Evolutionary conservation across 2,329 filamentous ascomycete species (phyloP).

Genomic region (Fusarium duplospermum): DNA sequence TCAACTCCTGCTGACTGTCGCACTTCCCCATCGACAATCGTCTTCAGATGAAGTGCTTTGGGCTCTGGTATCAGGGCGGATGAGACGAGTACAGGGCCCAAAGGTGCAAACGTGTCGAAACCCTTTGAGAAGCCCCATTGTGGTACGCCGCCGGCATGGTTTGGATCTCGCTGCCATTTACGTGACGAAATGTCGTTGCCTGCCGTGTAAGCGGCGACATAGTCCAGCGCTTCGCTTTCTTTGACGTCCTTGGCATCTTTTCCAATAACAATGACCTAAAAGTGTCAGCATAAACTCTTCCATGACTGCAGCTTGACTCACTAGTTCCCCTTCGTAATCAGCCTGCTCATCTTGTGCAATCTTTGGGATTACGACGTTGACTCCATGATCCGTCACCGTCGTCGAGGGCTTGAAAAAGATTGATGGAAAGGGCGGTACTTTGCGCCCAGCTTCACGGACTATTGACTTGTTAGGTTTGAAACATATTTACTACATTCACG

Average conservation of each 20-base stretch:
- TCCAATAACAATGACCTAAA: slow-evolving; percentile 56
- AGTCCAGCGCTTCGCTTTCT: slow-evolving; percentile 55
- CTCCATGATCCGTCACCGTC: slow-evolving; percentile 51
- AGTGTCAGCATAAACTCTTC: rapidly evolving
- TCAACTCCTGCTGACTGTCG: slow-evolving; percentile 55
- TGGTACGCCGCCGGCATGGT: slow-evolving; percentile 61
- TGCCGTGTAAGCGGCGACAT: slow-evolving; percentile 64
- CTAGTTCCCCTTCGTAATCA: slow-evolving; percentile 61
- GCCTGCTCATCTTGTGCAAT: slow-evolving; percentile 60
- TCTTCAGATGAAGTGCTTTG: slow-evolving; percentile 55
- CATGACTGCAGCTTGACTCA: rapidly evolving
- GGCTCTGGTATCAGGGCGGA: slow-evolving; percentile 57
- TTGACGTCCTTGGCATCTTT: slow-evolving; percentile 61
- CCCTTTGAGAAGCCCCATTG: slow-evolving; percentile 69
- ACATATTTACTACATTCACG: too few relatives aligned
- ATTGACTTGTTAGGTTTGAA: too few relatives aligned
- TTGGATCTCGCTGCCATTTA: slow-evolving; percentile 62
- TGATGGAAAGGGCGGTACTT: slow-evolving; percentile 59
- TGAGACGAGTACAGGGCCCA: slow-evolving; percentile 62
- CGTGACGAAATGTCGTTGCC: slow-evolving; percentile 68
- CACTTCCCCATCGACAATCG: slow-evolving; percentile 59
- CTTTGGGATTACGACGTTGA: slow-evolving; percentile 57
- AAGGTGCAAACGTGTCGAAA: slow-evolving; percentile 66
- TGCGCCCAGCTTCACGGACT: slow-evolving; percentile 65
- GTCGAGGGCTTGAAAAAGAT: slow-evolving; percentile 61